Conservation (phyloP, 257 asterid species). For the Solanum dulcamara region DNA sequence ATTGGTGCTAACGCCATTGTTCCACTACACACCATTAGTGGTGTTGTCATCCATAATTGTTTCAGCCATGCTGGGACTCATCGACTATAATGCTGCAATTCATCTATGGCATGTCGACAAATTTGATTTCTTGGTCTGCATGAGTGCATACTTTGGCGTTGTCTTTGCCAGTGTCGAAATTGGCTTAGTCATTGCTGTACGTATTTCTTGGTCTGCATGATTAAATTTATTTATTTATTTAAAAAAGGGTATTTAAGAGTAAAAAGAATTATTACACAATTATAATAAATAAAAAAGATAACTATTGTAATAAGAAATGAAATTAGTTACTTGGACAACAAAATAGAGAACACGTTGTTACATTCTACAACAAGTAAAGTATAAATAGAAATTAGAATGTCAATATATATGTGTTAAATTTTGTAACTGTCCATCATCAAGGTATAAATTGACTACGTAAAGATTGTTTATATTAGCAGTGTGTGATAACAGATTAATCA, state of each 20-base stretch:
- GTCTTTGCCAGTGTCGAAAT: slow-evolving; percentile 71
- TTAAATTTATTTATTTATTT: too few relatives aligned
- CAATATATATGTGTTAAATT: neutral
- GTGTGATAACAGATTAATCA: too few relatives aligned
- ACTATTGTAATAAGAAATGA: neutral
- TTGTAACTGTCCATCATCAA: too few relatives aligned
- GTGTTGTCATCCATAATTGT: slow-evolving; percentile 76
- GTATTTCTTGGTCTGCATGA: too few relatives aligned
- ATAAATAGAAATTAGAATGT: neutral
- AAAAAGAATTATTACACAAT: too few relatives aligned
- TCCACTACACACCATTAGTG: slow-evolving; percentile 84
- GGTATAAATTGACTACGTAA: too few relatives aligned
- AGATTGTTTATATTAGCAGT: too few relatives aligned
- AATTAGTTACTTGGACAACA: neutral
- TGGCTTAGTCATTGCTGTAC: slow-evolving; percentile 71
- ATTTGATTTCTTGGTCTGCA: slow-evolving; percentile 80
- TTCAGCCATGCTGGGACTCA: slow-evolving; percentile 92
- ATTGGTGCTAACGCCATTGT: slow-evolving; percentile 62
- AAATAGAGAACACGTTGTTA: neutral
- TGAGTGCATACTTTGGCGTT: slow-evolving; percentile 70
- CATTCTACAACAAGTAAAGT: neutral
- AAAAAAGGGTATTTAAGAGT: too few relatives aligned
- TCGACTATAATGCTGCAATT: slow-evolving; percentile 81
- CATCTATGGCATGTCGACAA: slow-evolving; percentile 85
- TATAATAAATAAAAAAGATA: neutral